These are phyloP conservation scores for Trichophyton verrucosum DNA, from an alignment of 2,329 filamentous ascomycete species.

Conservation along the genomic window DNA sequence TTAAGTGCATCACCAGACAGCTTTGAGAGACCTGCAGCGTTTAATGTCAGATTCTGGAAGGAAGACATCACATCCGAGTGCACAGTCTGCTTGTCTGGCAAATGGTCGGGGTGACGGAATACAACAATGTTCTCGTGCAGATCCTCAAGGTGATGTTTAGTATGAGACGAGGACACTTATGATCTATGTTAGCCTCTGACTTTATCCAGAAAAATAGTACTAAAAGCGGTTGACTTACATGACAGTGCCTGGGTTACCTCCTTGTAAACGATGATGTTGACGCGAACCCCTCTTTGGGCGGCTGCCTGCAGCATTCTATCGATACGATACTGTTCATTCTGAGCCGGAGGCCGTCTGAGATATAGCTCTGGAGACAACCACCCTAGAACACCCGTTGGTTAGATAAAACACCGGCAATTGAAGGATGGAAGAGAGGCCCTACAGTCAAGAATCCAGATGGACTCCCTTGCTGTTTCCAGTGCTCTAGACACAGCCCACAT, in stretches of 20 bases:
- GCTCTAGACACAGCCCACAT: conserved; percentile 88
- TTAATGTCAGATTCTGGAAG: conserved; percentile 45
- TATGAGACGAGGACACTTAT: conserved; percentile 58
- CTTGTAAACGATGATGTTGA: conserved; percentile 87
- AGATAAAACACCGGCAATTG: conserved; percentile 50
- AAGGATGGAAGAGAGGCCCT: conserved; percentile 30
- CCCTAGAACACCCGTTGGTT: conserved; percentile 45
- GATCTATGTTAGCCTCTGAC: conserved; percentile 10
- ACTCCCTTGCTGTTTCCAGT: conserved; percentile 78
- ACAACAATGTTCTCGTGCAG: conserved; percentile 90
- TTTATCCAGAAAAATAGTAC: conserved; percentile 8
- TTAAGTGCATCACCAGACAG: conserved; percentile 62
- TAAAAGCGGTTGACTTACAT: conserved; percentile 41
- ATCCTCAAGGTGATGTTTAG: conserved; percentile 89
- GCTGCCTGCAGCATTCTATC: conserved; percentile 78
- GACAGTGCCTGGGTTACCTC: conserved; percentile 73
- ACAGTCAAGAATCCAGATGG: conserved; percentile 91
- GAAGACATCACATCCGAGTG: conserved; percentile 44
- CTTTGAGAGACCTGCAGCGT: conserved; percentile 46
- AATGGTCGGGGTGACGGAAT: conserved; percentile 81
- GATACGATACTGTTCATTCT: conserved; percentile 72
- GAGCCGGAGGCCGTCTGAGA: conserved; percentile 68
- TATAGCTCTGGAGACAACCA: conserved; percentile 87
- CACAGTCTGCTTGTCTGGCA: conserved; percentile 58
- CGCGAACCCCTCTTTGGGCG: conserved; percentile 86